phyloP scores from a whole-genome alignment of 2,329 filamentous ascomycete species.

The Exophiala xenobiotica region DNA sequence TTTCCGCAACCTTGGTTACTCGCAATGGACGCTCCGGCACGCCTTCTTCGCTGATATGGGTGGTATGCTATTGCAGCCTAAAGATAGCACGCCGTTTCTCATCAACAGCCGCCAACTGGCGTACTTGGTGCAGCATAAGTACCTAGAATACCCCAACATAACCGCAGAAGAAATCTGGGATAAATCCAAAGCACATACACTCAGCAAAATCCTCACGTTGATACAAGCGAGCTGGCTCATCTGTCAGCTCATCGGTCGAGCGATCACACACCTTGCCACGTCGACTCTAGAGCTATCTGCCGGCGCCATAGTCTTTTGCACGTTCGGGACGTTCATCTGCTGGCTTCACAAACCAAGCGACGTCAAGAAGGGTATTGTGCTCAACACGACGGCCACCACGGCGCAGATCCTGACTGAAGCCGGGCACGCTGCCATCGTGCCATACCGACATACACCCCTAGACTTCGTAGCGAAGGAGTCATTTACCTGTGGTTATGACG shows the following conservation, averaged over 20 bases:
- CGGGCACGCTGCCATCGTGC: too few species aligned
- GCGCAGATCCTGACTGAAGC: too few species aligned
- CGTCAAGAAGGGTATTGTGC: not conserved
- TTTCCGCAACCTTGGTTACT: not conserved
- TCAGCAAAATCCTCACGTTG: slow-evolving; percentile 34
- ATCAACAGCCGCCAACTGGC: slow-evolving; percentile 35
- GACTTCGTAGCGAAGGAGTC: too few species aligned
- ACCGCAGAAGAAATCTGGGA: slow-evolving; percentile 23
- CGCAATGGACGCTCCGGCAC: slow-evolving; percentile 41
- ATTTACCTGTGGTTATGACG: too few species aligned
- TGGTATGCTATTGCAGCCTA: slow-evolving; percentile 37
- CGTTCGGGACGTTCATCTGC: slow-evolving; percentile 31
- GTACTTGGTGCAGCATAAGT: slow-evolving; percentile 30
- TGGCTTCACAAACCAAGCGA: slow-evolving; percentile 34
- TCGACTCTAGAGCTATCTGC: slow-evolving; percentile 35
- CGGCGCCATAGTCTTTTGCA: slow-evolving; percentile 33
- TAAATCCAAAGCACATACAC: slow-evolving; percentile 31
- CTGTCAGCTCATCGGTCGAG: slow-evolving; percentile 18
- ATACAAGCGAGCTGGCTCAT: slow-evolving; percentile 29
- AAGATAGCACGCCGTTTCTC: slow-evolving; percentile 27
- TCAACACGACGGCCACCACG: not conserved
- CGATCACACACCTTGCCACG: slow-evolving; percentile 25
- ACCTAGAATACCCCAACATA: slow-evolving; percentile 25
- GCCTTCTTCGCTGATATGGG: slow-evolving; percentile 46
- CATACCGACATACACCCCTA: too few species aligned